phyloP scores from a whole-genome alignment of 176 grass and related monocot genomes.

The Aechmea fasciata region DNA sequence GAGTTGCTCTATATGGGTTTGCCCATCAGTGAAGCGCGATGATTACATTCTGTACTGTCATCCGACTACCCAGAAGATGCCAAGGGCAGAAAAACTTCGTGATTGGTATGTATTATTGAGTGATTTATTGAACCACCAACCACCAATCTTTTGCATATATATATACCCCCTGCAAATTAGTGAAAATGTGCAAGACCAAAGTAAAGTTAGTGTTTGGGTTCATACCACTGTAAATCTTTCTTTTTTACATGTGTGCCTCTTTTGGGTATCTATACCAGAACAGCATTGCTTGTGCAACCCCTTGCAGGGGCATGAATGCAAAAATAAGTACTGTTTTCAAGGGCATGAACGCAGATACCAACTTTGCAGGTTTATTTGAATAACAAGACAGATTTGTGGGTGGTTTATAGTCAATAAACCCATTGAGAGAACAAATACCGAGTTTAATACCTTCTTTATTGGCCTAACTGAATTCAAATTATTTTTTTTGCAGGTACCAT shows the following conservation, averaged over 20 bases:
- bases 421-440: too few relatives aligned
- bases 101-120: conserved; percentile 41
- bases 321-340: too few relatives aligned
- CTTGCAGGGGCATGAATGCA: too few relatives aligned
- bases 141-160: conserved; percentile 10
- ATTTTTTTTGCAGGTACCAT: conserved; percentile 53
- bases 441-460: conserved; percentile 1
- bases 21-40: conserved; percentile 82
- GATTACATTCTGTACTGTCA: conserved; percentile 98
- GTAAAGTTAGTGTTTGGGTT: too few relatives aligned
- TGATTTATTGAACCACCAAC: conserved; percentile 12
- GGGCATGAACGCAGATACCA: too few relatives aligned
- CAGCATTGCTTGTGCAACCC: too few relatives aligned
- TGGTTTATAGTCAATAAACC: too few relatives aligned
- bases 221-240: too few relatives aligned
- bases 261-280: too few relatives aligned
- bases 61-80: conserved; percentile 83
- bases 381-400: too few relatives aligned
- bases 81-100: conserved; percentile 86
- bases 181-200: not conserved
- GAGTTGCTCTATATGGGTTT: conserved; percentile 96
- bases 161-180: conserved; percentile 15
- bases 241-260: too few relatives aligned
- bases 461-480: not conserved
- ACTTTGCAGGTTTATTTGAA: too few relatives aligned